phyloP scores from a whole-genome alignment of 2,329 filamentous ascomycete species.

The Cladobotryum mycophilum region DNA sequence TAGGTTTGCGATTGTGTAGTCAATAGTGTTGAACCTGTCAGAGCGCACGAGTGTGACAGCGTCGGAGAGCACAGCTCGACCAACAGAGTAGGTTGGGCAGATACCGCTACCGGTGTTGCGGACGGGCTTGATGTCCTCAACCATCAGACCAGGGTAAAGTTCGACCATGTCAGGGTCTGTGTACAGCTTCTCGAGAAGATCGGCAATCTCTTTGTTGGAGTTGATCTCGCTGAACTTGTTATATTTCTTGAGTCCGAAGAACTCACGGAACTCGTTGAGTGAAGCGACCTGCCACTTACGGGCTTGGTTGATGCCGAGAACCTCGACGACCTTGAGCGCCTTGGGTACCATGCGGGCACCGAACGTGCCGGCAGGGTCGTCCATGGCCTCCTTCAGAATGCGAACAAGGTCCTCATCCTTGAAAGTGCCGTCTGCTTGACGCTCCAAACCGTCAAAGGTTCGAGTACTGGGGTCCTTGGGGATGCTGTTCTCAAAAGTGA shows the following conservation, averaged over 20 bases:
- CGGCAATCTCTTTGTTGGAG: constrained; percentile 47
- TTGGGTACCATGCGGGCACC: constrained; percentile 54
- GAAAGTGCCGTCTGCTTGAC: constrained; percentile 44
- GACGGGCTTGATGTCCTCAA: constrained; percentile 50
- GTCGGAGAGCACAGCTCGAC: constrained; percentile 52
- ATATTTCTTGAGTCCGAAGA: constrained; percentile 54
- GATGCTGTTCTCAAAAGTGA: constrained; percentile 32
- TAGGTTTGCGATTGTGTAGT: constrained; percentile 34
- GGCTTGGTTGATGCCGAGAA: constrained; percentile 56
- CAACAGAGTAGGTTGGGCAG: constrained; percentile 46
- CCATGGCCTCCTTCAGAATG: constrained; percentile 38
- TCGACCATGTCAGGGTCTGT: constrained; percentile 60
- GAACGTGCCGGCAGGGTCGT: constrained; percentile 32
- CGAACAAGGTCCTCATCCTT: constrained; percentile 49
- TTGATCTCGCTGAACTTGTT: constrained; percentile 54
- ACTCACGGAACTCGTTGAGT: constrained; percentile 59
- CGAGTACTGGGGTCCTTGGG: constrained; percentile 40
- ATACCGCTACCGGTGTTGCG: constrained; percentile 47
- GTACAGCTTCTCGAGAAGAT: constrained; percentile 53
- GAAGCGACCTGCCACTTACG: constrained; percentile 56
- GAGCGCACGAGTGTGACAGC: constrained; percentile 53
- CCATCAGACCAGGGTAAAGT: constrained; percentile 61
- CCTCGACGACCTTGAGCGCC: constrained; percentile 54
- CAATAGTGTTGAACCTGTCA: constrained; percentile 52
- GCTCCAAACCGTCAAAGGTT: constrained; percentile 43